Conservation (phyloP, 495 filamentous ascomycete genomes). For the Penicillium canariense region DNA sequence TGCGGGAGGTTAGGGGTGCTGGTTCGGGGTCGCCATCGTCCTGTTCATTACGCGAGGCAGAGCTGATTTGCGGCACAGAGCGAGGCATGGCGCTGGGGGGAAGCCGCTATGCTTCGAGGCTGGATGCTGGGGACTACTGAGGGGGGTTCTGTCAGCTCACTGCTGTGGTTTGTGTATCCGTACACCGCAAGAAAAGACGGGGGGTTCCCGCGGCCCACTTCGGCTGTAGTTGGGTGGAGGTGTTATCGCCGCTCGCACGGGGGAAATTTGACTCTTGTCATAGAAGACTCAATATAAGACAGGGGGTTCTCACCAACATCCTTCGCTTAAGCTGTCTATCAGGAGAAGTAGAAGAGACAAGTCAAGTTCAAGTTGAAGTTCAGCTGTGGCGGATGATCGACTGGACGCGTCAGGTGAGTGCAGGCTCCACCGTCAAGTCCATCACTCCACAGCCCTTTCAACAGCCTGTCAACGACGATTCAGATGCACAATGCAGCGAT, state of each 20-base stretch:
- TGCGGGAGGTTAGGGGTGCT: slow-evolving; percentile 19
- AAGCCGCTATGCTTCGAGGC: slow-evolving; percentile 11
- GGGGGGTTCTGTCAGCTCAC: not conserved
- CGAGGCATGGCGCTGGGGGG: slow-evolving; percentile 28
- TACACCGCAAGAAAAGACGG: slow-evolving; percentile 2
- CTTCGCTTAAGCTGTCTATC: not conserved
- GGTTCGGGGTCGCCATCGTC: slow-evolving; percentile 19
- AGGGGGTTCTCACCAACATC: not conserved
- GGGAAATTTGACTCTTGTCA: not conserved
- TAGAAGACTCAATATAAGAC: not conserved
- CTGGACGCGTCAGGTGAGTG: slow-evolving; percentile 16
- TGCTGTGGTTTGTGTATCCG: no score
- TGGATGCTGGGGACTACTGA: slow-evolving; percentile 3
- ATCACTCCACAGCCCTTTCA: not conserved
- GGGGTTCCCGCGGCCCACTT: not conserved
- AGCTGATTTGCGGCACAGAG: slow-evolving; percentile 23
- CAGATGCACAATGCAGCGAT: not conserved
- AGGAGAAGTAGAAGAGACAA: not conserved
- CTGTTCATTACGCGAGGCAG: slow-evolving; percentile 18
- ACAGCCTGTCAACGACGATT: not conserved
- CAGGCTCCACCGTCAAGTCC: not conserved
- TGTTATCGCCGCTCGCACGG: not conserved
- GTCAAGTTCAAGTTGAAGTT: not conserved
- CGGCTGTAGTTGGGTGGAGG: not conserved
- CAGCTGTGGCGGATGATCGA: slow-evolving; percentile 8